Percentiles rank a stretch among this genome's conserved stretches.
phyloP scores from a whole-genome alignment of 2,329 filamentous ascomycete species.

The Dactylellina drechsleri region DNA sequence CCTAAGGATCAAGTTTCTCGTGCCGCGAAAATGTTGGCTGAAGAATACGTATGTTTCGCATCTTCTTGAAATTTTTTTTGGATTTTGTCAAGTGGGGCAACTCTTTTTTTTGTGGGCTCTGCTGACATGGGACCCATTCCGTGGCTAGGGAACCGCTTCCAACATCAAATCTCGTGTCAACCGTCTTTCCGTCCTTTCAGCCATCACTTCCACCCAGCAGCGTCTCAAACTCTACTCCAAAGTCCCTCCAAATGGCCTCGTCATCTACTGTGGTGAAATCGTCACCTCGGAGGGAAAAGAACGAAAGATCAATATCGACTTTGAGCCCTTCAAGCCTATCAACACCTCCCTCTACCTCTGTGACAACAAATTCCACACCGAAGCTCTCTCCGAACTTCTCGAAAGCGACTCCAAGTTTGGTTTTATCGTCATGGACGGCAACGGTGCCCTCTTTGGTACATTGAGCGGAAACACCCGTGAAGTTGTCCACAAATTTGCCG shows the following conservation, averaged over 20 bases:
- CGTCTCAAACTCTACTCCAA: conserved; percentile 99
- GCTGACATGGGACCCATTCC: conserved; percentile 57
- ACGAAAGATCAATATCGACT: conserved; percentile 99
- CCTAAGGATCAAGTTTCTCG: conserved; percentile 98
- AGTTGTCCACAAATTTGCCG: conserved; percentile 95
- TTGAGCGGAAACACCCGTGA: conserved; percentile 97
- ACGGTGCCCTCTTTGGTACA: conserved; percentile 95
- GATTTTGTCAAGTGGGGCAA: conserved; percentile 40
- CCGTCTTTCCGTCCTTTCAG: conserved; percentile 94
- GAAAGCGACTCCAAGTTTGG: conserved; percentile 99
- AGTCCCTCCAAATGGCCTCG: conserved; percentile 94
- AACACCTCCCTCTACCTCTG: conserved; percentile 99
- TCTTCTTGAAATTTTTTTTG: conserved; percentile 5
- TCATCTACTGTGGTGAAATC: conserved; percentile 99
- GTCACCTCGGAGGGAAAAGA: conserved; percentile 98
- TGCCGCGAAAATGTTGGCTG: conserved; percentile 98
- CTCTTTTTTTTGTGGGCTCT: conserved; percentile 16
- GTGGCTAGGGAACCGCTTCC: conserved; percentile 84
- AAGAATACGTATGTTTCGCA: conserved; percentile 85
- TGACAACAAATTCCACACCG: conserved; percentile 99
- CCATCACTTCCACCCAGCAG: conserved; percentile 99
- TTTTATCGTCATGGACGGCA: conserved; percentile 99
- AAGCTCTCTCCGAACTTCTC: conserved; percentile 93
- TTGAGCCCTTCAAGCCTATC: conserved; percentile 99
- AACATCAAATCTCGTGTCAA: conserved; percentile 99